Conservation (phyloP, 345 rosid genomes). For the Geranium brycei region DNA sequence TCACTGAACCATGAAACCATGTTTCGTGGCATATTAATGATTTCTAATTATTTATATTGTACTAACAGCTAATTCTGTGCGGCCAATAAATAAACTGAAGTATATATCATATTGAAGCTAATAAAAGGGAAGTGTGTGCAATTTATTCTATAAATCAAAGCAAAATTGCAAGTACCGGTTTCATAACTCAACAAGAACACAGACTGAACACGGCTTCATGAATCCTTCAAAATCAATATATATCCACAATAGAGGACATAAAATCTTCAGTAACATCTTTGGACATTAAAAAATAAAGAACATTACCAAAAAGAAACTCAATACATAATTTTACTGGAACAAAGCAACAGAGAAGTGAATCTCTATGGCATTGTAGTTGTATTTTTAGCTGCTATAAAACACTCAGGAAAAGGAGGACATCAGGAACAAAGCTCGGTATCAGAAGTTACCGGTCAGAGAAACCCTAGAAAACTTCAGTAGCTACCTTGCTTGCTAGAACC, state of each 20-base stretch:
- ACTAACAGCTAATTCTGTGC: too few species aligned
- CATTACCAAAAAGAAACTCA: background rate
- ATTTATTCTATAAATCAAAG: background rate
- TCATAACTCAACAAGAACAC: background rate
- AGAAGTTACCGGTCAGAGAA: too few species aligned
- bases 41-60: too few species aligned
- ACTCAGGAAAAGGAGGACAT: background rate
- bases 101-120: too few species aligned
- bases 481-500: constrained; percentile 72
- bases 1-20: too few species aligned
- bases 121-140: background rate
- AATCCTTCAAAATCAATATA: background rate
- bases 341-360: too few species aligned
- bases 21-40: too few species aligned
- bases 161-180: constrained; percentile 15
- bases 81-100: too few species aligned
- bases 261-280: background rate
- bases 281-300: background rate
- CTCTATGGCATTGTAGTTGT: background rate
- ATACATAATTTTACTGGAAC: too few species aligned
- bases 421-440: background rate
- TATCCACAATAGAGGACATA: background rate
- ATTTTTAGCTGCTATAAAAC: background rate
- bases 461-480: constrained; percentile 57
- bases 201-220: background rate